Base-by-base conservation (phyloP, 495 filamentous ascomycete species). In the Podospora didyma region DNA sequence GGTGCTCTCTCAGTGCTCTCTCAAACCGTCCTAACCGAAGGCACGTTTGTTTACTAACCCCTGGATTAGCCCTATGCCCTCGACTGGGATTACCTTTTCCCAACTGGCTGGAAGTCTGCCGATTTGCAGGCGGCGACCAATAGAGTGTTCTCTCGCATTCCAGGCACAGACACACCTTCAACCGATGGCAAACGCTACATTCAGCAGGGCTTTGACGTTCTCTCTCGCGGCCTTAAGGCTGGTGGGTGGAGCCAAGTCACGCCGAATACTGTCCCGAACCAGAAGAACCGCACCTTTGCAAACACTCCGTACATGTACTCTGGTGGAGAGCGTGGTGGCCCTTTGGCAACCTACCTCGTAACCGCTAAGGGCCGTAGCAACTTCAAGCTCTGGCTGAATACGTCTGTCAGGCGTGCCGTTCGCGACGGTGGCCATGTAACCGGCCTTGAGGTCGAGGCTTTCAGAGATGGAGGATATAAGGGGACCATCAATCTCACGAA, bases 71-170 rank as follows among this genome's bases (percentile, higher is more conserved):
- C 75, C 23, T 70, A 79, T 53, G 45, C 63, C 12, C 70, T 76
- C 17, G 89, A 91, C 68, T 92, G 87, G 75, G 82, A 91, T 60
- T 80, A 82, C 63, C 84, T 87, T 58, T 92, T 89, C 73, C 89
- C 89, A 5, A 46, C 71, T 42, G 87, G 85, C 24, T 92, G 89
- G 89, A 85, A 88, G 68, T 75, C 79, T 37, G 66, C 74, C 2
- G 86, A 90, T 62, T 74, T 90, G 68, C 62, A 69, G 57, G 66
- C 74, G 50, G 80, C 88, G 26, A 79, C 79, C 28, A 69, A 73
- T 34, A 74, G 82, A 3, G 83, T 89, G 9, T 89, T 89, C 71
- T 67, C 73, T 24, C 81, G 85, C 55, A 90, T 89, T 60, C 86
- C 88, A 1, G 85, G 87, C 23, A 89, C 86, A 21, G 81, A 83